These are phyloP conservation scores for Euphorbia peplus DNA, from an alignment of 345 rosid species.

Conservation along the genomic window DNA sequence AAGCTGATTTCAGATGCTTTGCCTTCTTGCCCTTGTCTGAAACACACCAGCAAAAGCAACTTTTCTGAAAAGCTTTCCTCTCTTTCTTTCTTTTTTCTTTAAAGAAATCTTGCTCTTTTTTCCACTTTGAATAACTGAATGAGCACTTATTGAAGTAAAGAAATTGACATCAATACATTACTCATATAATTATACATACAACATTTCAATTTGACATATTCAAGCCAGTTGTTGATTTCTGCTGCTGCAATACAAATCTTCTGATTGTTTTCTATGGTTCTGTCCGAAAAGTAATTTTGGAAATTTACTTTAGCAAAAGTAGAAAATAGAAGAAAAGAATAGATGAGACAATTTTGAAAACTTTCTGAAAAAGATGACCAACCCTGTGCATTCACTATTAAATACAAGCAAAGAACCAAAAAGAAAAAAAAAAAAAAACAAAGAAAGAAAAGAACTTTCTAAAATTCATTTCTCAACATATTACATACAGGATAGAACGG, in stretches of 20 bases:
- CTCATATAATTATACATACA: too few relatives aligned
- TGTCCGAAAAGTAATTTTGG: neutral
- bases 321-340: neutral
- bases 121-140: neutral
- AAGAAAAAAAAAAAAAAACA: neutral
- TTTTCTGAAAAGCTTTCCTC: neutral
- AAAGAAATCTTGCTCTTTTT: neutral
- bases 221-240: neutral
- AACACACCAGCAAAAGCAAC: neutral
- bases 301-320: constrained; percentile 2
- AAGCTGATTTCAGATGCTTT: neutral
- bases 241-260: neutral
- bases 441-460: neutral
- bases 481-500: constrained; percentile 3
- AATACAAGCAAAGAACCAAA: neutral
- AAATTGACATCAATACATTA: too few relatives aligned
- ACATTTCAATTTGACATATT: neutral
- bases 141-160: neutral
- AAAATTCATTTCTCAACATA: neutral
- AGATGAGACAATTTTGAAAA: constrained; percentile 2
- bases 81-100: neutral
- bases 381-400: neutral
- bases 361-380: neutral
- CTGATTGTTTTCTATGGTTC: neutral
- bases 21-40: neutral